phyloP scores from a whole-genome alignment of 306 rosid species.

The Acacia confusa region DNA sequence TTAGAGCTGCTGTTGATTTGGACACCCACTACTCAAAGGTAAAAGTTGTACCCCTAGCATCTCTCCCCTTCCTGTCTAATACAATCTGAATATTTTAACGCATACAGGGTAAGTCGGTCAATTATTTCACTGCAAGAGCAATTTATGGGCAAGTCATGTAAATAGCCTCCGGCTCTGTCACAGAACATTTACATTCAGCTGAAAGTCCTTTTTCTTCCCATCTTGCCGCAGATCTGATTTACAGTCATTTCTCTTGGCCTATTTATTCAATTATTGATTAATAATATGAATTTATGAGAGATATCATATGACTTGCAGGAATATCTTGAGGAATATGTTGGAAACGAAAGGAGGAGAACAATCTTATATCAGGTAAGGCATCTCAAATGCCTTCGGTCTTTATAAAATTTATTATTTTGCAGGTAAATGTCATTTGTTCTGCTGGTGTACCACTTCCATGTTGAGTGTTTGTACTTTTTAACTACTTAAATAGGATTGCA shows the following conservation, averaged over 20 bases:
- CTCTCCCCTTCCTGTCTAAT: background rate
- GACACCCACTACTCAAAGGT: conserved; percentile 97
- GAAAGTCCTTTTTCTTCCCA: background rate
- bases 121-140: conserved; percentile 8
- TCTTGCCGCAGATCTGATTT: background rate
- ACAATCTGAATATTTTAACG: background rate
- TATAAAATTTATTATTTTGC: background rate
- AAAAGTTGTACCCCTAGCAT: conserved; percentile 14
- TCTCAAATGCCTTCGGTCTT: conserved; percentile 9
- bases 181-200: conserved; percentile 4
- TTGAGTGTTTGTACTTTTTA: conserved; percentile 9
- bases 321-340: conserved; percentile 86
- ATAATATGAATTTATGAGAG: conserved; percentile 16
- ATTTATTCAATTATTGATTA: background rate
- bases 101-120: background rate
- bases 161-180: conserved; percentile 1
- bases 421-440: background rate
- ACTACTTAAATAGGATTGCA: background rate
- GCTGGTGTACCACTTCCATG: conserved; percentile 13
- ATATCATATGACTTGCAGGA: conserved; percentile 53
- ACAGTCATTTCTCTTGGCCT: conserved; percentile 2
- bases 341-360: conserved; percentile 64
- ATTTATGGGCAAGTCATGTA: background rate
- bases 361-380: conserved; percentile 72
- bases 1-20: conserved; percentile 95